phyloP scores from a whole-genome alignment of 1,139 yeast species.

The Saccharomyces hybrid region DNA sequence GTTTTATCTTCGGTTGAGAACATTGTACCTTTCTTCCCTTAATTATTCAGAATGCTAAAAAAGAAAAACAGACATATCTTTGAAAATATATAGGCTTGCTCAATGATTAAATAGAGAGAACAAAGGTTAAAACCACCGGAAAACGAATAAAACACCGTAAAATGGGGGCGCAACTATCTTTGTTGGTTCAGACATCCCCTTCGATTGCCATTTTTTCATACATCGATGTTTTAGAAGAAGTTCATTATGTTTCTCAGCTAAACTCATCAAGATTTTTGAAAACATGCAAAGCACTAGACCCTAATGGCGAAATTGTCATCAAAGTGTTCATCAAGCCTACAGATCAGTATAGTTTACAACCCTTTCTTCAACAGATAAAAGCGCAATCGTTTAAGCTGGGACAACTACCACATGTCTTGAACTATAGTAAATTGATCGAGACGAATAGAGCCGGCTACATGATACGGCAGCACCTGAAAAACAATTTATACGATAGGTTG shows the following conservation, averaged over 20 bases:
- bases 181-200: conserved; percentile 83
- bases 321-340: conserved; percentile 77
- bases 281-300: conserved; percentile 70
- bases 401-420: conserved; percentile 55
- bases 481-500: conserved; percentile 76
- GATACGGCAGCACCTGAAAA: conserved; percentile 70
- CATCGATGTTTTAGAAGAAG: conserved; percentile 63
- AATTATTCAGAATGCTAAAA: background rate
- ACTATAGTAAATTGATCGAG: conserved; percentile 68
- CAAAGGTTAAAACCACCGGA: too few species aligned
- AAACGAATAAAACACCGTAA: background rate
- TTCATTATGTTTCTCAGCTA: conserved; percentile 65
- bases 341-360: conserved; percentile 34
- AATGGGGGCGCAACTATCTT: conserved; percentile 85
- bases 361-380: conserved; percentile 16
- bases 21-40: background rate
- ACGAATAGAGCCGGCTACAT: conserved; percentile 90
- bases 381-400: conserved; percentile 33
- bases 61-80: conserved; percentile 3
- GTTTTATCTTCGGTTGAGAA: background rate
- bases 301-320: conserved; percentile 64
- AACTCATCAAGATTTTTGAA: conserved; percentile 78
- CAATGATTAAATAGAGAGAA: too few species aligned
- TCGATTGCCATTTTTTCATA: conserved; percentile 90
- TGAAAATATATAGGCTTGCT: background rate